Conservation (phyloP, 78 protist genomes). For the Ministeria vibrans region DNA sequence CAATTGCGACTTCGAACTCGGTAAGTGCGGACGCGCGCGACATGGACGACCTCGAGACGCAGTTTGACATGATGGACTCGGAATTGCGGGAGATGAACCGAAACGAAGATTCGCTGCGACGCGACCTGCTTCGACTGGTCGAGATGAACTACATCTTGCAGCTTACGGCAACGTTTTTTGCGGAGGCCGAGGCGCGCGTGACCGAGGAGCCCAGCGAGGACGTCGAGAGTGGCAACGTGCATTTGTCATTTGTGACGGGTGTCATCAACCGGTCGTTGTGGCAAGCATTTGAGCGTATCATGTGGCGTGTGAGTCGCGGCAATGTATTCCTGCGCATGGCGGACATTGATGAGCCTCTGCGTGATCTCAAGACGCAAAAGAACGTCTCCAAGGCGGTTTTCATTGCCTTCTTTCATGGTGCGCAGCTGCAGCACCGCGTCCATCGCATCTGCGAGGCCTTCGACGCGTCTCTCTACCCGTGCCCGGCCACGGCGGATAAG, state of each 20-base stretch:
- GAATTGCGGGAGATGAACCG: constrained; percentile 41
- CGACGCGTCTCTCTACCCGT: constrained; percentile 69
- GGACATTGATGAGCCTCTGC: constrained; percentile 40
- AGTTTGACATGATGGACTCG: background rate
- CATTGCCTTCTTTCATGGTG: constrained; percentile 78
- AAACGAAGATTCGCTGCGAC: constrained; percentile 50
- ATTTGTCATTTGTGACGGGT: constrained; percentile 50
- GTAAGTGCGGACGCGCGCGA: too few species aligned
- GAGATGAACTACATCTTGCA: constrained; percentile 58
- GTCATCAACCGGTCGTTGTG: constrained; percentile 40
- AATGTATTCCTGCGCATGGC: constrained; percentile 66
- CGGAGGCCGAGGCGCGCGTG: constrained; percentile 3
- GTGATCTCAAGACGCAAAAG: constrained; percentile 28
- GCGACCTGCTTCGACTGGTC: constrained; percentile 46
- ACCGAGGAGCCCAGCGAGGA: background rate
- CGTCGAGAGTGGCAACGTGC: background rate
- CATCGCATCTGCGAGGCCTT: constrained; percentile 70
- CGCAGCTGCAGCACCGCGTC: constrained; percentile 51
- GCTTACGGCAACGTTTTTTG: constrained; percentile 56
- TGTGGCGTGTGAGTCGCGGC: constrained; percentile 84
- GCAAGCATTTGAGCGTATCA: constrained; percentile 61
- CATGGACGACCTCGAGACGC: background rate
- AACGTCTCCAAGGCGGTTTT: constrained; percentile 56
- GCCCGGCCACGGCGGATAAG: constrained; percentile 62
- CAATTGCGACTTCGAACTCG: too few species aligned